Base-by-base conservation (phyloP, 768 basidiomycete species). In the Coprinopsis sp. region DNA sequence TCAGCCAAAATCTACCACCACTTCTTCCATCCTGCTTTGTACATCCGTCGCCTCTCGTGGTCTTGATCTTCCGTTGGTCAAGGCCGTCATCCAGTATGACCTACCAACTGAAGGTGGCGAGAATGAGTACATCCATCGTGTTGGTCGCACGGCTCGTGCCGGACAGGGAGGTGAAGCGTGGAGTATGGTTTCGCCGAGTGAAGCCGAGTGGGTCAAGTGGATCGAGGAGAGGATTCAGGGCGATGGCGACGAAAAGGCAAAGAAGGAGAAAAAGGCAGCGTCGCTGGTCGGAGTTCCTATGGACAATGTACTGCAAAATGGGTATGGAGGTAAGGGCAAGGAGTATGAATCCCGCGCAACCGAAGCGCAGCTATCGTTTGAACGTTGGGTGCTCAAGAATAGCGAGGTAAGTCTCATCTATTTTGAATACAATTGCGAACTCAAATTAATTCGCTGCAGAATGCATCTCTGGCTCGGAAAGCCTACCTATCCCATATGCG, bases 31-130 rank as follows among this genome's bases (percentile, higher is more conserved):
- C 39, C 75, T 99, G 3, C 74, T 98, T 36, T 97, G 94, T 62
- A 99, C 96, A 1, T 95, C 92, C 7, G 94, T 99, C 42, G 96
- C 96, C 2, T 93, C 96, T n/a, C 91, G 96, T 60, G 96, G 96
- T 60, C 78, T 99, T 21, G 95, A 98, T 67, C 72, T 99, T 22
- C 93, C 93, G 4, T 76, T 89, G n/a, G 93, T 98, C 6, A 84
- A 87, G 28, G 89, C 91, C 2, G 93, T 99, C 51, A 69, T 98
- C 25, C 96, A 99, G 60, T 96, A 96, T 58, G 96, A 99, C 62
- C 78, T 98, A 18, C 95, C 96, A 1, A 98, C 96, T 0, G 96
- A 99, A 70, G 90, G 93, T 14, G 95, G 96, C 8, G 84, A 84
- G 22, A 96, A 87, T 10, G 96, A 99, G 62, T 98, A 99, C 56